Percentiles rank a stretch among this genome's conserved stretches.
Conservation (phyloP, 108 stramenopile species). For the Cylindrotheca closterium region DNA sequence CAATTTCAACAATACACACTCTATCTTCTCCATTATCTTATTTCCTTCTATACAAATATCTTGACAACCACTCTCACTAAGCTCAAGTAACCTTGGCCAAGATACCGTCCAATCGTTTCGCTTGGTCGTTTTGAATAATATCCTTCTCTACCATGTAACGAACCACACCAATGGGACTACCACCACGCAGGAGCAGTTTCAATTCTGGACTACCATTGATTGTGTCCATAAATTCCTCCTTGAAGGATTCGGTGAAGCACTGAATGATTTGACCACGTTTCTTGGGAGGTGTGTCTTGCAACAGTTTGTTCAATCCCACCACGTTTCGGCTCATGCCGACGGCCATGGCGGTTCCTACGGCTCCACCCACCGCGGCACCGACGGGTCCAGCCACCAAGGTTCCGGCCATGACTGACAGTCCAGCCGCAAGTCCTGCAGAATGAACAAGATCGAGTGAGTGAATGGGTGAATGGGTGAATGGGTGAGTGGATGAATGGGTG, state of each 20-base stretch:
- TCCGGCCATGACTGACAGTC: too few relatives aligned
- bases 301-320: slow-evolving; percentile 23
- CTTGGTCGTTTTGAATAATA: slow-evolving; percentile 28
- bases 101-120: slow-evolving; percentile 30
- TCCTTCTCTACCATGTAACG: slow-evolving; percentile 37
- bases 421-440: too few relatives aligned
- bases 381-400: too few relatives aligned
- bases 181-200: slow-evolving; percentile 26
- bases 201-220: slow-evolving; percentile 30
- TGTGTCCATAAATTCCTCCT: slow-evolving; percentile 33
- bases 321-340: slow-evolving; percentile 27
- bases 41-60: too few relatives aligned
- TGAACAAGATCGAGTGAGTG: too few relatives aligned
- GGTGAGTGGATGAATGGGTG: too few relatives aligned
- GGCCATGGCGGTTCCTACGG: slow-evolving; percentile 37
- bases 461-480: too few relatives aligned
- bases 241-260: slow-evolving; percentile 32
- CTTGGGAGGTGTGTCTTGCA: slow-evolving; percentile 25
- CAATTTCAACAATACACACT: too few relatives aligned
- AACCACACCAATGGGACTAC: slow-evolving; percentile 26
- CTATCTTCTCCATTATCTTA: too few relatives aligned
- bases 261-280: slow-evolving; percentile 26
- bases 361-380: too few relatives aligned
- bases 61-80: too few relatives aligned
- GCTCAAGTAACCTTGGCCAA: too few relatives aligned